Conservation (phyloP, 257 asterid species). For the Fraxinus cuspidata region DNA sequence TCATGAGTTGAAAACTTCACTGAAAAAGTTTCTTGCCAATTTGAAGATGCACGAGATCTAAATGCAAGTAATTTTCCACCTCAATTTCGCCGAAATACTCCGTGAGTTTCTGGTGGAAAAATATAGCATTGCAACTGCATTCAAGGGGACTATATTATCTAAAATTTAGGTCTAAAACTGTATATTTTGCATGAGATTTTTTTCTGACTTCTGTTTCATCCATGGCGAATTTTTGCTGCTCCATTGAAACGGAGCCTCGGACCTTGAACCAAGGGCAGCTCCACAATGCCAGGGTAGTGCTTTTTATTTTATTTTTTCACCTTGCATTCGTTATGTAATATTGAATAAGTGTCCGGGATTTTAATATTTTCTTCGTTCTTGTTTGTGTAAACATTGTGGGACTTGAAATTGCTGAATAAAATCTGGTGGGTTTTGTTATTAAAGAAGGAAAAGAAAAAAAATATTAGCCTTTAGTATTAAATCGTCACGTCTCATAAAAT, state of each 20-base stretch:
- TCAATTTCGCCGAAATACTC: slow-evolving; percentile 34
- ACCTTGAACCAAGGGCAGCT: slow-evolving; percentile 66
- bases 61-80: slow-evolving; percentile 19
- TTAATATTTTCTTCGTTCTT: no score
- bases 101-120: slow-evolving; percentile 42
- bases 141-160: no score
- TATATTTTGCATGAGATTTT: slow-evolving; percentile 18
- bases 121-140: neutral
- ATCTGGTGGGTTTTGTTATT: no score
- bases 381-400: no score
- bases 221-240: slow-evolving; percentile 73
- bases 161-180: neutral
- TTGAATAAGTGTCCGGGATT: no score
- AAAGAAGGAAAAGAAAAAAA: no score
- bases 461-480: no score
- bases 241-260: slow-evolving; percentile 77
- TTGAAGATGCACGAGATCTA: slow-evolving; percentile 27
- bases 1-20: neutral
- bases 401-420: no score
- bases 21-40: neutral
- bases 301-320: no score
- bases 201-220: slow-evolving; percentile 17
- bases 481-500: no score
- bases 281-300: slow-evolving; percentile 49
- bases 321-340: no score